Evolutionary conservation across 148 eudicot species (phyloP).

Genomic region (Vaccinium vitisidaea): DNA sequence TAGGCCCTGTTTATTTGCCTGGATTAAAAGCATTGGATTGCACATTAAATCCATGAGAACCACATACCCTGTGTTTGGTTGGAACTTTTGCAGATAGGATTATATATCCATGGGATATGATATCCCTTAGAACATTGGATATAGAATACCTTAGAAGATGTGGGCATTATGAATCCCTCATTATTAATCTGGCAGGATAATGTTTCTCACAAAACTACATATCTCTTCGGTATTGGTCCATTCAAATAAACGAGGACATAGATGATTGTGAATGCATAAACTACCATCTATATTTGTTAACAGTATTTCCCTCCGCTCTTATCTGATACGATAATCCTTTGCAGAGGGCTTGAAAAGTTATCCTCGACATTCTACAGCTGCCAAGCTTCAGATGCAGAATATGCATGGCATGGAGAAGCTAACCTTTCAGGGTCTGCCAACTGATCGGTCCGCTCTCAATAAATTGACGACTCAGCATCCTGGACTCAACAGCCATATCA

Average conservation of each 20-base stretch:
- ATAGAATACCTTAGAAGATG: neutral
- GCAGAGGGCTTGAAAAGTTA: constrained; percentile 87
- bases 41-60: neutral
- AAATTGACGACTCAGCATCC: constrained; percentile 64
- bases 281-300: neutral
- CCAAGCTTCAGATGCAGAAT: constrained; percentile 62
- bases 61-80: neutral
- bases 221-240: neutral
- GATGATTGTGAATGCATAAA: neutral
- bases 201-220: neutral
- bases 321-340: constrained; percentile 11
- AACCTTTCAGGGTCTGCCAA: constrained; percentile 56
- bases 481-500: constrained; percentile 43
- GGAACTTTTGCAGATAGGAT: neutral
- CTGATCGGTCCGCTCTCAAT: constrained; percentile 54
- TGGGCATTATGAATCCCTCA: neutral
- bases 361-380: constrained; percentile 54
- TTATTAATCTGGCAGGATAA: neutral
- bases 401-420: constrained; percentile 66
- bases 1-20: neutral
- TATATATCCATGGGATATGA: neutral
- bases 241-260: neutral
- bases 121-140: neutral
- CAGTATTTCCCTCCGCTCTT: neutral
- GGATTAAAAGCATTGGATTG: neutral